Base-by-base conservation (phyloP, 768 basidiomycete species). In the Coprinopsis marcescibilis region DNA sequence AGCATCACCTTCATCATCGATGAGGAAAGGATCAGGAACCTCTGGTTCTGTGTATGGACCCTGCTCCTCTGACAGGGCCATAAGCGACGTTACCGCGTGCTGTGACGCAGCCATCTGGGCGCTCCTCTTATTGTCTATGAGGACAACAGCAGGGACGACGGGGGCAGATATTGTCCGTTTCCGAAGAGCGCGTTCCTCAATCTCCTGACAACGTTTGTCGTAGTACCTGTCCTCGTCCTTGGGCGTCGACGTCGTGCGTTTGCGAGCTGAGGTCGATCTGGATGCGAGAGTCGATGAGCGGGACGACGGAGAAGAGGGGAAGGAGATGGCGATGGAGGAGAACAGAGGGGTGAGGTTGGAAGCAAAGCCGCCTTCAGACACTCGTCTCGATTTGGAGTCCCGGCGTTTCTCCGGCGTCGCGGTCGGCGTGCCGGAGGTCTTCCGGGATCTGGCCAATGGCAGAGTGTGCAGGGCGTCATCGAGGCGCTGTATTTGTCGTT, bases 1-100 rank as follows among this genome's bases (percentile, higher is more conserved):
- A 3, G 65, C 66, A 34, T 70, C 69, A 23, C 71, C 69, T 29
- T 75, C 70, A 49, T 78, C 79, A 53, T 83, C 83, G 27, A 80
- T 64, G 41, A 83, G 66, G 66, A 81, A 83, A 1, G 80, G 79
- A 60, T 85, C 71, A 13, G 78, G 77, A 4, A 72, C 70, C 46
- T 75, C 73, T 33, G 71, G 69, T 56, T 76, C 76, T 34, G 69
- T 57, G 23, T 64, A 63, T 11, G 7, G 12, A n/a, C 4, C 41
- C 17, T 43, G 41, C 25, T 43, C 41, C 21, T 40, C 39, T 4
- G 39, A 40, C 21, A 19, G 10, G 10, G 30, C 10, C 12, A 40
- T 17, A 26, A 20, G 30, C 24, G 26, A 26, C 8, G 5, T 23
- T 4, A 8, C 17, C n/a, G 30, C 10, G 30, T n/a, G 8, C 10